Evolutionary conservation across 805 yeast species (phyloP).

Genomic region (Teunomyces pallodes): DNA sequence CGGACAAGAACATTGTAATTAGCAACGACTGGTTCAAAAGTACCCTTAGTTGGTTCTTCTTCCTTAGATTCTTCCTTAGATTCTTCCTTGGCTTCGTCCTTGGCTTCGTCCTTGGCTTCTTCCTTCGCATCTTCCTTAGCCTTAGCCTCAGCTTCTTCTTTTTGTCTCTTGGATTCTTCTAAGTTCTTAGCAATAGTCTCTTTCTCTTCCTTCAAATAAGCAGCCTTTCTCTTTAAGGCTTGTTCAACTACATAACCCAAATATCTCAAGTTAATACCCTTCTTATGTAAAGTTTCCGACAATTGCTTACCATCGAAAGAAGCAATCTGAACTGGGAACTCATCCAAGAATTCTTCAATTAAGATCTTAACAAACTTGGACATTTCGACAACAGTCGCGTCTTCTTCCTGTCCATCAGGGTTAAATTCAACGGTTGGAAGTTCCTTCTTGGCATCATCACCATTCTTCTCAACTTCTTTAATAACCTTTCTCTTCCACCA

Average conservation of each 20-base stretch:
- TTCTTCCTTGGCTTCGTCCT: constrained; percentile 24
- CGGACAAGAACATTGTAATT: constrained; percentile 47
- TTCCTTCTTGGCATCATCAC: constrained; percentile 22
- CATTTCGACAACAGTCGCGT: constrained; percentile 63
- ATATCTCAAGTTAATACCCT: constrained; percentile 88
- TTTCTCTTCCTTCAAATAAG: constrained; percentile 13
- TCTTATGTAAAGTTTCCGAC: constrained; percentile 62
- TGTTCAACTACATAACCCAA: constrained; percentile 60
- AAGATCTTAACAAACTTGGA: constrained; percentile 62
- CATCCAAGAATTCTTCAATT: constrained; percentile 61
- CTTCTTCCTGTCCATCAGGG: constrained; percentile 73
- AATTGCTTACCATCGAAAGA: constrained; percentile 86
- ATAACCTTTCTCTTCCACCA: constrained; percentile 79
- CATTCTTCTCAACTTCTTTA: constrained; percentile 43
- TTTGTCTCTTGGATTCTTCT: constrained; percentile 22
- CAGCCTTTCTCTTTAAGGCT: constrained; percentile 19
- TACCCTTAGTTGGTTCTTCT: constrained; percentile 31
- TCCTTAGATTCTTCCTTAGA: constrained; percentile 22
- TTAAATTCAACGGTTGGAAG: constrained; percentile 64
- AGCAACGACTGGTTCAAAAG: constrained; percentile 41
- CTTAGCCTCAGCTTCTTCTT: constrained; percentile 21
- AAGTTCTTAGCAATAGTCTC: constrained; percentile 24
- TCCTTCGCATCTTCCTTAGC: constrained; percentile 13
- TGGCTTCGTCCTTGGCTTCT: constrained; percentile 27
- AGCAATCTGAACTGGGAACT: constrained; percentile 51